Percentiles rank a stretch among this genome's conserved stretches.
phyloP scores from a whole-genome alignment of 176 grass and related monocot species.

The Elymus sibiricus region DNA sequence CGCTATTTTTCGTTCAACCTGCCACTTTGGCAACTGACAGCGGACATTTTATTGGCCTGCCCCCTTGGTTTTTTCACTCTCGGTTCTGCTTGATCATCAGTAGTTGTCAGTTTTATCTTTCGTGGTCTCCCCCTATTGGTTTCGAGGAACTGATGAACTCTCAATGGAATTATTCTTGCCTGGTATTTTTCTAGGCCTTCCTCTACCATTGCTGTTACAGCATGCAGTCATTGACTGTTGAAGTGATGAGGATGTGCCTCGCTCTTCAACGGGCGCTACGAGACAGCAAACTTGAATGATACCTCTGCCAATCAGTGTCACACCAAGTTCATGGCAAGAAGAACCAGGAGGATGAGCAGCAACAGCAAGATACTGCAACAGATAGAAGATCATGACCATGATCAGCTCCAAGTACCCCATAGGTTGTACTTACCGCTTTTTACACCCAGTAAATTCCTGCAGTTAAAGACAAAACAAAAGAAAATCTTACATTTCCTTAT shows the following conservation, averaged over 20 bases:
- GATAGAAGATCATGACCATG: conserved; percentile 16
- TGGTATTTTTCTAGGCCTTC: conserved; percentile 71
- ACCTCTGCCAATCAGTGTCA: conserved; percentile 72
- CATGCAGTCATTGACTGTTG: background rate
- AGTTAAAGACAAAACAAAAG: conserved; percentile 4
- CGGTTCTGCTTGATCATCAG: conserved; percentile 9
- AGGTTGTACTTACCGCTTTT: background rate
- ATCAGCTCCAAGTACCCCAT: conserved; percentile 23
- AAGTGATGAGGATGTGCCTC: conserved; percentile 1
- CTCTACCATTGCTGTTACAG: conserved; percentile 22
- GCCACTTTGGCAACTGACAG: too few relatives aligned
- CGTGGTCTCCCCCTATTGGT: conserved; percentile 40
- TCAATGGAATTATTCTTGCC: conserved; percentile 11
- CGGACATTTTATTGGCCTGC: conserved; percentile 30
- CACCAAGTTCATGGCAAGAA: conserved; percentile 80
- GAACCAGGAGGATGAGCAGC: conserved; percentile 81
- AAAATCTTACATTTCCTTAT: too few relatives aligned
- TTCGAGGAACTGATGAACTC: conserved; percentile 30
- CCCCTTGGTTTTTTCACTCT: too few relatives aligned
- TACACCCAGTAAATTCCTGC: background rate
- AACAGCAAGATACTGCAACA: conserved; percentile 79
- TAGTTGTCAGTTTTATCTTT: conserved; percentile 34
- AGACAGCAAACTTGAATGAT: conserved; percentile 87
- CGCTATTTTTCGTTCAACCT: too few relatives aligned
- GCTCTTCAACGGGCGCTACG: conserved; percentile 47